Evolutionary conservation across 1,139 yeast genomes (phyloP).

Genomic region (Eremothecium cymbalariae): DNA sequence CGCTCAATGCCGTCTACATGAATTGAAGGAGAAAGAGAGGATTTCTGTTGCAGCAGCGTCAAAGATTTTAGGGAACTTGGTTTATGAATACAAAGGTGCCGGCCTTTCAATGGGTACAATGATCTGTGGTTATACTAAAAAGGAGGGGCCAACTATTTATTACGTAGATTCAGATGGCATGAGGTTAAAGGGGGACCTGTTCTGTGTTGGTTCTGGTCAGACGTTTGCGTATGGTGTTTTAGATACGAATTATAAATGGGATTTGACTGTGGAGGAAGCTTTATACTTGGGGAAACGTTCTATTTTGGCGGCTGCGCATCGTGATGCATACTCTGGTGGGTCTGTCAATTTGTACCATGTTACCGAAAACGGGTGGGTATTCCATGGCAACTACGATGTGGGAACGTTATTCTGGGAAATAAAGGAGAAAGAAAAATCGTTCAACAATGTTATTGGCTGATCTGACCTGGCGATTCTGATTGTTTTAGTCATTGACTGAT

Average conservation of each 20-base stretch:
- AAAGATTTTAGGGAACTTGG: slow-evolving; percentile 82
- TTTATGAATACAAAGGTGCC: slow-evolving; percentile 91
- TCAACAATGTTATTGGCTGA: slow-evolving; percentile 73
- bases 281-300: slow-evolving; percentile 90
- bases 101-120: slow-evolving; percentile 99
- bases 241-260: slow-evolving; percentile 88
- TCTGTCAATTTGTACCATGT: slow-evolving; percentile 89
- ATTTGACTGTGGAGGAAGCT: slow-evolving; percentile 84
- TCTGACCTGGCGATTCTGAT: too few relatives aligned
- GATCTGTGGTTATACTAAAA: slow-evolving; percentile 94
- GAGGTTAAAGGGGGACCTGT: slow-evolving; percentile 85
- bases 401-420: slow-evolving; percentile 90
- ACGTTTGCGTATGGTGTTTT: slow-evolving; percentile 99
- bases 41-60: slow-evolving; percentile 97
- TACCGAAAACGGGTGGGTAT: slow-evolving; percentile 88
- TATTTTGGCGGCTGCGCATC: slow-evolving; percentile 93
- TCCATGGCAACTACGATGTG: slow-evolving; percentile 91
- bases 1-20: slow-evolving; percentile 91
- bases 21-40: slow-evolving; percentile 86
- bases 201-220: slow-evolving; percentile 99
- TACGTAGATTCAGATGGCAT: slow-evolving; percentile 98
- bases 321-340: slow-evolving; percentile 99
- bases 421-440: slow-evolving; percentile 80
- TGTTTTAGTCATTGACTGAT: too few relatives aligned
- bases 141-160: slow-evolving; percentile 91